These are phyloP conservation scores for Cephaloascus fragrans DNA, from an alignment of 805 yeast genomes.

Conservation along the genomic window DNA sequence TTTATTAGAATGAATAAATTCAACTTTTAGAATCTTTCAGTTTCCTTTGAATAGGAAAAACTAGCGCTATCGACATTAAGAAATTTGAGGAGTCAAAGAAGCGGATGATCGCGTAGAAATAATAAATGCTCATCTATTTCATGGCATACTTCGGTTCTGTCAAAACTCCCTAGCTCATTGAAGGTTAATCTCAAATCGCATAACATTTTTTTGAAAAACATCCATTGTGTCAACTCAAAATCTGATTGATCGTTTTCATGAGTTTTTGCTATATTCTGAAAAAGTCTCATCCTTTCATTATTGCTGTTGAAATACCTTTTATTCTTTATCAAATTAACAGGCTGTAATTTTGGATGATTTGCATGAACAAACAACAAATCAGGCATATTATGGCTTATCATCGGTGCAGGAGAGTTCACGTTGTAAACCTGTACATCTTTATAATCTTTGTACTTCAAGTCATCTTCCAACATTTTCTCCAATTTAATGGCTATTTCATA, in stretches of 20 bases:
- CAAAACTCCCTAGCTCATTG: neutral
- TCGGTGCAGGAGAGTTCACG: neutral
- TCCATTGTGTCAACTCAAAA: neutral
- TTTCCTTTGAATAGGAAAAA: neutral
- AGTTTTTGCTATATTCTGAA: neutral
- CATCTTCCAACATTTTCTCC: constrained; percentile 8
- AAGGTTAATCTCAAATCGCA: neutral
- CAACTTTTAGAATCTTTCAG: no score
- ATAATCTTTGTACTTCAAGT: neutral
- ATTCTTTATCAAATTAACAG: constrained; percentile 16
- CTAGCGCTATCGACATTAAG: no score
- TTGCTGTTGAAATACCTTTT: constrained; percentile 17
- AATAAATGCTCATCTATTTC: neutral
- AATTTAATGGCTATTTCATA: constrained; percentile 9
- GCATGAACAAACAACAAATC: constrained; percentile 23
- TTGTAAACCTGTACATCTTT: neutral
- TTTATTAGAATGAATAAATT: no score
- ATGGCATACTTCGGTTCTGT: neutral
- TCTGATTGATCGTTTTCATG: neutral
- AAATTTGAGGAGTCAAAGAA: no score
- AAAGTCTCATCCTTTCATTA: constrained; percentile 1
- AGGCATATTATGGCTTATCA: constrained; percentile 2
- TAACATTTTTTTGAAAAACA: neutral
- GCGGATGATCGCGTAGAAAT: neutral
- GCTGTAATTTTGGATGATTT: constrained; percentile 23